Evolutionary conservation across 2,329 filamentous ascomycete genomes (phyloP).

Genomic region (Podosphaera xanthii): DNA sequence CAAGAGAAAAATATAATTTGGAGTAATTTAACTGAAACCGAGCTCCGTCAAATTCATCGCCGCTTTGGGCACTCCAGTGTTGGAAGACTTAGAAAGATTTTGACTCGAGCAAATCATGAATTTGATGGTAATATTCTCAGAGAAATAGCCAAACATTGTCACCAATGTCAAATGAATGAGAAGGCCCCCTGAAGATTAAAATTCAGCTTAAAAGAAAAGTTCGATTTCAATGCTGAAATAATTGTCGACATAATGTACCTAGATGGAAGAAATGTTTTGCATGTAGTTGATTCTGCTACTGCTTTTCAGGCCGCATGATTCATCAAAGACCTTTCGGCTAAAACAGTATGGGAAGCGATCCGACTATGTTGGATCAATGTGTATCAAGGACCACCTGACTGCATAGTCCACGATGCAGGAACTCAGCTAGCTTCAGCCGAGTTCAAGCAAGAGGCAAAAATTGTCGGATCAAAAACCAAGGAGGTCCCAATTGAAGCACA

Average conservation of each 20-base stretch:
- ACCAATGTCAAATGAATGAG: not conserved
- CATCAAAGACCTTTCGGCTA: not conserved
- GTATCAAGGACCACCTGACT: constrained; percentile 2
- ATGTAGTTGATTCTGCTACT: constrained; percentile 2
- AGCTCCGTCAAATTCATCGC: constrained; percentile 1
- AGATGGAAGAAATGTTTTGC: not conserved
- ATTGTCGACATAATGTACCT: constrained; percentile 3
- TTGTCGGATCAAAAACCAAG: not conserved
- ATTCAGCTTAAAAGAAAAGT: not conserved
- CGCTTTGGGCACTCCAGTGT: not conserved
- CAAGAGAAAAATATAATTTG: not conserved
- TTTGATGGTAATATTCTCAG: not conserved
- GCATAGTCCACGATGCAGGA: constrained; percentile 1
- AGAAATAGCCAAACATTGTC: not conserved
- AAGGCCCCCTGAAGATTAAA: not conserved
- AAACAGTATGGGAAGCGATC: constrained; percentile 1
- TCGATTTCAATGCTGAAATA: constrained; percentile 2
- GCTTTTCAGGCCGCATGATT: constrained; percentile 2
- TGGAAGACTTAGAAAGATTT: not conserved
- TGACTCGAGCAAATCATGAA: not conserved
- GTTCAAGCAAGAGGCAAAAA: constrained; percentile 1
- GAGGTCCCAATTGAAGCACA: constrained; percentile 1
- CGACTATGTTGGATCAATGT: constrained; percentile 2
- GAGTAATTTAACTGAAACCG: not conserved
- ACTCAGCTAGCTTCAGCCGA: constrained; percentile 1